Percentiles rank a stretch among this genome's conserved stretches.
Conservation (phyloP, 2,329 filamentous ascomycete species). For the Aureobasidium pullulans region DNA sequence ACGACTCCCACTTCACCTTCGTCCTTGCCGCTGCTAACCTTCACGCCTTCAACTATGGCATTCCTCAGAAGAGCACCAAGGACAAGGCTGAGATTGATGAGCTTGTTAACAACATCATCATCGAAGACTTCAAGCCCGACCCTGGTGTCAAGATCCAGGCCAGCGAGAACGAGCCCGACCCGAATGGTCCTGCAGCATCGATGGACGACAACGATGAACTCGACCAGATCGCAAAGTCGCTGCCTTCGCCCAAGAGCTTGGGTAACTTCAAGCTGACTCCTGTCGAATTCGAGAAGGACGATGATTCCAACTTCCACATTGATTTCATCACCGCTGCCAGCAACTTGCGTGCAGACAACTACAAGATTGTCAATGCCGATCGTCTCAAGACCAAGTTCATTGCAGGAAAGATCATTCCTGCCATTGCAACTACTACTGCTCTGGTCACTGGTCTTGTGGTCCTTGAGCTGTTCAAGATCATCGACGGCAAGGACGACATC, state of each 20-base stretch:
- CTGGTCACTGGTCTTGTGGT: constrained; percentile 90
- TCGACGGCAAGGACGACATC: constrained; percentile 92
- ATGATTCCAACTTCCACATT: constrained; percentile 96
- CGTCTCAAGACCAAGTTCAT: constrained; percentile 99
- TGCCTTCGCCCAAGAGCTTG: constrained; percentile 73
- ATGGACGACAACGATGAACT: constrained; percentile 69
- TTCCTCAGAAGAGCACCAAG: constrained; percentile 71
- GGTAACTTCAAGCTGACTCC: constrained; percentile 83
- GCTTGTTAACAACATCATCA: constrained; percentile 84
- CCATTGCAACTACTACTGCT: constrained; percentile 94
- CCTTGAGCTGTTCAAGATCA: constrained; percentile 89
- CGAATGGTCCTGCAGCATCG: constrained; percentile 56
- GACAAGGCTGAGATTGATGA: constrained; percentile 63
- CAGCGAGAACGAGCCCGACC: constrained; percentile 89
- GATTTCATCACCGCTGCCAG: constrained; percentile 98
- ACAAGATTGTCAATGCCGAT: constrained; percentile 89
- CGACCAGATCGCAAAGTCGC: constrained; percentile 59
- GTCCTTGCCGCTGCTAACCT: constrained; percentile 83
- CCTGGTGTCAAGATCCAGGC: constrained; percentile 93
- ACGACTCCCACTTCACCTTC: constrained; percentile 81
- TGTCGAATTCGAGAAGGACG: constrained; percentile 98
- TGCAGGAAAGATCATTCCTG: constrained; percentile 97
- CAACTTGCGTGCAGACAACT: constrained; percentile 94
- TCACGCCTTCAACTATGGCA: constrained; percentile 96
- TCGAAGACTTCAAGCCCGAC: constrained; percentile 89